Base-by-base conservation (phyloP, 805 yeast species). In the Danielozyma ontarioensis region DNA sequence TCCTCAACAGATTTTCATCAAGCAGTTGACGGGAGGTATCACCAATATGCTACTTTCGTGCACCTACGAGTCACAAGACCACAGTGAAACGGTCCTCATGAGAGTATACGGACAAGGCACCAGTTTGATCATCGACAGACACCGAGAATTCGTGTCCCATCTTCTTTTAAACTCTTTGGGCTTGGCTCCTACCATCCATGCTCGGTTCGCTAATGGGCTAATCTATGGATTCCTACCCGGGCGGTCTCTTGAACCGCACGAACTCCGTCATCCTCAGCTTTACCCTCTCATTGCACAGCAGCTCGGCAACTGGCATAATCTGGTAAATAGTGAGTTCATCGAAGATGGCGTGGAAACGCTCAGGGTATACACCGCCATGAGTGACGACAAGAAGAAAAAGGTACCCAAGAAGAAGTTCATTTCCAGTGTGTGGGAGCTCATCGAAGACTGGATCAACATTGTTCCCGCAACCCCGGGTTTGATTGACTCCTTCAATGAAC, bases 101-200 rank as follows among this genome's bases (percentile, higher is more conserved):
- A 63, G 93, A 37, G 79, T 83, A 0, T 83, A 83, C 44, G 93
- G 93, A 6, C 71, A 74, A 36, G 88, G 88, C 10, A 83, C 93
- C 1, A 72, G 70, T 34, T 59, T 78, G 24, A 81, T 83, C 32
- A 83, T 83, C 22, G 88, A 83, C 54, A 63, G 93, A 41, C 79
- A 79, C 43, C 62, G 88, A 24, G 93, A 83, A 51, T 80, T 77
- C 48, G 79, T 80, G 13, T 79, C 83, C 36, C 90, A 83, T 51
- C 50, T 78, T 31, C 72, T 77, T 33, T 65, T 83, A 32, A 70
- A 78, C 44, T 67, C 80, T 3, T 62, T 77, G 27, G 62, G 66
- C 3, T 66, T 83, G 40, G 90, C 90, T 0, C 86, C 93, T 1
- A 69, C 79, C 1, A 69, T 83, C 17, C 74, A 74, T 49, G 81